Base-by-base conservation (phyloP, 441 rosid genomes). In the Brassica hybrid region DNA sequence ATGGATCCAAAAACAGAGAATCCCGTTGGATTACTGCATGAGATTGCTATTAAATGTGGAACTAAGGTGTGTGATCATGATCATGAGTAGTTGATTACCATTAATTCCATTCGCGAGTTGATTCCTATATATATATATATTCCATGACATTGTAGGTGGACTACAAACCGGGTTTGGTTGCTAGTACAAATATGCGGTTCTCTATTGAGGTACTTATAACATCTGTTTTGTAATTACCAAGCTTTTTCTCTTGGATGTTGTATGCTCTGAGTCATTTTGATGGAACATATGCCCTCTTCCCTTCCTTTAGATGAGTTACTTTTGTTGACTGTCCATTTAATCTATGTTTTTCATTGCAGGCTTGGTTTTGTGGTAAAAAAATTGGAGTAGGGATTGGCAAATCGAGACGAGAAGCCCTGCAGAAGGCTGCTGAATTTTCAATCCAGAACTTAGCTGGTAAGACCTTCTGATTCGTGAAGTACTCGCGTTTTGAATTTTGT, bases 351-450 rank as follows among this genome's bases (percentile, higher is more conserved):
- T 65, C 82, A 71, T 77, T 80, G 59, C 83, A 96, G 99, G 94
- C 86, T 80, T 89, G 94, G 98, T 84, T 96, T 84, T 89, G 87
- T 12, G 98, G 97, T 80, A 84, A 88, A 83, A 93, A 85, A 84
- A 80, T 91, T 76, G 94, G 99, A 43, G 89, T 91, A 80, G 98
- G 94, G 69, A 81, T 83, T 76, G 98, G 98, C 62, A 90, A 87
- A 82, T 87, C 98, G 43, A 94, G 97, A 85, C 86, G 92, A 84
- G 97, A 94, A 87, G 98, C 98, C 41, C 93, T 85, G 75, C 83
- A 72, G 38, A 89, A 84, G 78, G 98, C 98, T 18, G 94, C 99
- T 58, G 97, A 90, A 80, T 84, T 61, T 85, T 94, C 95, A 68
- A 76, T 96, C 23, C 88, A 89, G 77, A 79, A 84, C 64, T 87